These are phyloP conservation scores for Ambispora gerdemannii DNA, from an alignment of 192 early-diverging fungal genomes.

Conservation along the genomic window DNA sequence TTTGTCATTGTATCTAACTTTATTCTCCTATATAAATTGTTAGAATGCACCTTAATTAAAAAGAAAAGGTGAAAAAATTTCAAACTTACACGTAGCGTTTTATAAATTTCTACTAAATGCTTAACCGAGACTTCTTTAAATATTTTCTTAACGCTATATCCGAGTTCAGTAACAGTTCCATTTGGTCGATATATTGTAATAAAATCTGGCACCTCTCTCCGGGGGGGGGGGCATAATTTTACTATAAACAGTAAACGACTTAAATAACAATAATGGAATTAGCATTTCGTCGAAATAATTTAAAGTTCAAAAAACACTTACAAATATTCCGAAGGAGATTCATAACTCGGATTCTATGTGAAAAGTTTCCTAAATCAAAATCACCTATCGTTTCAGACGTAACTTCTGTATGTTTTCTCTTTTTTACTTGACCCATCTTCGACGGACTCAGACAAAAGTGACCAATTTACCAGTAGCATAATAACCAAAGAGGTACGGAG, in stretches of 20 bases:
- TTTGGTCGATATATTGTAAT: background rate
- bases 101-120: slow-evolving; percentile 10
- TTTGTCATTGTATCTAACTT: slow-evolving; percentile 1
- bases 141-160: slow-evolving; percentile 23
- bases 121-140: background rate
- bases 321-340: slow-evolving; percentile 20
- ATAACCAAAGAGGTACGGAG: slow-evolving; percentile 6
- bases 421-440: background rate
- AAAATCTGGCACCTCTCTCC: slow-evolving; percentile 23
- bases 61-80: background rate
- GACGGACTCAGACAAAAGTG: slow-evolving; percentile 21
- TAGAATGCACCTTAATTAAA: background rate
- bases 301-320: slow-evolving; percentile 12
- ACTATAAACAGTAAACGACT: slow-evolving; percentile 26
- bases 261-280: slow-evolving; percentile 16
- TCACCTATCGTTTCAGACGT: background rate
- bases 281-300: slow-evolving; percentile 7
- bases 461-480: slow-evolving; percentile 10
- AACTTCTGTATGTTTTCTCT: slow-evolving; percentile 6
- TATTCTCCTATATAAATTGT: slow-evolving; percentile 17
- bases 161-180: slow-evolving; percentile 21
- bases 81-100: background rate
- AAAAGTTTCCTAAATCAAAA: slow-evolving; percentile 11
- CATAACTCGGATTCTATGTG: slow-evolving; percentile 22
- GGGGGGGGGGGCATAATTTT: background rate